Evolutionary conservation across 345 rosid species (phyloP), one percentile per base, ranked within the genome.

Genomic region (Sonneratia caseolaris): DNA sequence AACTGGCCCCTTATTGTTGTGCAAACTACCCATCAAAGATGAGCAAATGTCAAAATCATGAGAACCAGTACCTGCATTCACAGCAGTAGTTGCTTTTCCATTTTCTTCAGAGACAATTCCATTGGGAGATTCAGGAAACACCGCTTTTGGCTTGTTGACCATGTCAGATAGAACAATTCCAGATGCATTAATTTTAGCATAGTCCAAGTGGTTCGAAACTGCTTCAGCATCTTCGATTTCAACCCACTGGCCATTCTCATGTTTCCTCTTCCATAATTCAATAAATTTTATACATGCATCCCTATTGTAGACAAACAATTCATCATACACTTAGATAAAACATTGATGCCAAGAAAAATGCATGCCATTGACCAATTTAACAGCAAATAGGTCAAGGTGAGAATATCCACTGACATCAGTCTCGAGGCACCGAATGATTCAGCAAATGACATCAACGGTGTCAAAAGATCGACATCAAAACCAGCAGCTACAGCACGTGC

Each of bases 401-500:
- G 27, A 36, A 35, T 36, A 37, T 74, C 16, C 71, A 56, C 82
- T 78, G 77, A 91, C 98, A 77, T 89, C 80, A 96, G 78, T 76
- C 99, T 97, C 32, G 83, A 68, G 75, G 98, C 99, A 75, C 97
- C 98, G 75, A 92, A 96, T 68, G 85, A 82, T 82, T 88, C 90
- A 61, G 97, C 83, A 77, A 96, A 96, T 57, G 89, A 86, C 75
- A 89, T 82, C 76, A 96, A 70, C 72, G 94, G 84, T 15, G 84
- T 73, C 91, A 96, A 83, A 72, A 83, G 84, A 76, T 89, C 93
- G 86, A 86, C 73, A 66, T 88, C 97, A 77, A 89, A 96, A 82
- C 97, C 95, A 84, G 99, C 99, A 79, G 99, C 99, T 16, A 80
- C 91, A 76, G 99, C 97, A 75, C 97, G 96, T 62, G 99, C 99